These are phyloP conservation scores for Suillus fuscotomentosus DNA, from an alignment of 768 basidiomycete species.

Conservation along the genomic window DNA sequence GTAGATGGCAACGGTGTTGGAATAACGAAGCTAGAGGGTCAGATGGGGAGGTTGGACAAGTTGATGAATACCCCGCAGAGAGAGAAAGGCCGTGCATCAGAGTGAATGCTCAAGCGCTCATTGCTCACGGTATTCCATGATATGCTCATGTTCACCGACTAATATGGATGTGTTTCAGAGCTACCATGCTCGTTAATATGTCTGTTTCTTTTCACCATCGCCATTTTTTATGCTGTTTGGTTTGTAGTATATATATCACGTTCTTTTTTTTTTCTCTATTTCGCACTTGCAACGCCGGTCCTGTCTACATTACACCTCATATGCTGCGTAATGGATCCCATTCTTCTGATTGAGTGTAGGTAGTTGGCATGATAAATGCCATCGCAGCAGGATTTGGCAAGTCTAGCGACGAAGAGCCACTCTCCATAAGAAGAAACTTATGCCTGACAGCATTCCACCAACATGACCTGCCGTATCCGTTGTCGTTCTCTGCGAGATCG, in stretches of 20 bases:
- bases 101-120: conserved; percentile 6
- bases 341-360: not conserved
- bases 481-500: conserved; percentile 40
- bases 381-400: not conserved
- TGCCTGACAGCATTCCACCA: conserved; percentile 61
- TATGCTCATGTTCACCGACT: not conserved
- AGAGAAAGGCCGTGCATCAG: conserved; percentile 27
- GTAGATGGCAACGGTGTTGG: conserved; percentile 40
- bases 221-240: conserved; percentile 1
- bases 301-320: not conserved
- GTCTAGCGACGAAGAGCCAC: conserved; percentile 26
- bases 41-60: conserved; percentile 78
- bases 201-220: not conserved
- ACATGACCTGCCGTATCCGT: conserved; percentile 69
- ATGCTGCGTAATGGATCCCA: not conserved
- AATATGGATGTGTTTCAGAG: not conserved
- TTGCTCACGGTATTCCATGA: not conserved
- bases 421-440: conserved; percentile 46
- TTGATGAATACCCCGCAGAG: conserved; percentile 72
- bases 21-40: conserved; percentile 72
- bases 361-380: not conserved
- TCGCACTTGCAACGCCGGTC: not conserved
- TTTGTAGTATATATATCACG: conserved; percentile 9
- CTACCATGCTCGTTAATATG: not conserved
- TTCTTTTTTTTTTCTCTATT: conserved; percentile 4